Base-by-base conservation (phyloP, 1,284 basidiomycete species). In the Leucoagaricus sp. region DNA sequence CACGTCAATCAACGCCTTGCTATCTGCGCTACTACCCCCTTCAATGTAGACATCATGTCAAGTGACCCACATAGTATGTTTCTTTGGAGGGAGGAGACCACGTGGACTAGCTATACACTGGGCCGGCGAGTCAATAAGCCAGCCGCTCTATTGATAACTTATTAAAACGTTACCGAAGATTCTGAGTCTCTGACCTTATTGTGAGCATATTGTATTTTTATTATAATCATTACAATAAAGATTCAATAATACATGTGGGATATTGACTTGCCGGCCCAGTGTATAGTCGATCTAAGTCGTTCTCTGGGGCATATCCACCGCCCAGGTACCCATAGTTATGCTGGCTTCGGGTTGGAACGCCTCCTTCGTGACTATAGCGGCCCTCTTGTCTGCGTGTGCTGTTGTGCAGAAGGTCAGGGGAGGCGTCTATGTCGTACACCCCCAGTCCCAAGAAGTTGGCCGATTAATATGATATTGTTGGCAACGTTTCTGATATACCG, bases 401-500 rank as follows among this genome's bases (percentile, higher is more conserved):
- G 34, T 47, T 17, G 12, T 36, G 12, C 49, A 25, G 2, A 23
- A 21, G 21, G 9, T 34, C 19, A 38, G 28, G 13, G 36, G 8
- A 29, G 45, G 34, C 28, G 41, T 38, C 29, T 26, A 25, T 29
- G 47, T 5, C 65, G 17, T 47, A 58, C 46, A 47, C 59, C 59
- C 17, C 59, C 59, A 13, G 56, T 60, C 2, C 64, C 63, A 21
- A 59, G 38, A 33, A 60, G 59, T 4, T 48, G 55, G 23, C 61
- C 57, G n/a, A n/a, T n/a, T n/a, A n/a, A n/a, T n/a, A n/a, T n/a
- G n/a, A n/a, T 17, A 26, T 67, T 17, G 53, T 67, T 19, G 65
- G 65, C 15, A 65, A 67, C 49, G 48, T 62, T 15, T 53, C 60
- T 19, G 58, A 66, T 40, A 58, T 67, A n/a, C 61, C 61, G 17